Evolutionary conservation across 805 yeast species (phyloP).

Genomic region (Lipomyces sp.): DNA sequence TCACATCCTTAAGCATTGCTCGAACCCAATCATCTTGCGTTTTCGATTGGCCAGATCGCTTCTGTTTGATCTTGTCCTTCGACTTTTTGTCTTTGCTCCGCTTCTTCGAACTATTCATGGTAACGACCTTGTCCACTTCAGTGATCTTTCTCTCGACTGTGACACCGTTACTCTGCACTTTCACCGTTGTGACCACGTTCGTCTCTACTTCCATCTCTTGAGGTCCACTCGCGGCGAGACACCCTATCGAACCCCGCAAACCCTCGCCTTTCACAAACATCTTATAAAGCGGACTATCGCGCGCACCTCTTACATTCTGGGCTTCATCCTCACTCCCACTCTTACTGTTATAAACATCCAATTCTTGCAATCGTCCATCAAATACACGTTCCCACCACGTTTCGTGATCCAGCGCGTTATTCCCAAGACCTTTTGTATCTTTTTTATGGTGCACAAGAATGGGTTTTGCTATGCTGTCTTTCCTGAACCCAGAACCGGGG

Average conservation of each 20-base stretch:
- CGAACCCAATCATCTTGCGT: slow-evolving; percentile 23
- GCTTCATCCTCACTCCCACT: slow-evolving; percentile 47
- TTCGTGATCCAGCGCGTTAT: slow-evolving; percentile 70
- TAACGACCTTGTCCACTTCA: slow-evolving; percentile 24
- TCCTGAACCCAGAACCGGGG: slow-evolving; percentile 81
- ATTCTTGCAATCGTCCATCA: slow-evolving; percentile 84
- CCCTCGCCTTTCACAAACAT: slow-evolving; percentile 91
- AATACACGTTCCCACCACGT: slow-evolving; percentile 98
- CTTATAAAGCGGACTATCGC: slow-evolving; percentile 73
- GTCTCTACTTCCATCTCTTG: background rate
- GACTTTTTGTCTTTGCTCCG: slow-evolving; percentile 41
- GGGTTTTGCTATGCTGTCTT: slow-evolving; percentile 84
- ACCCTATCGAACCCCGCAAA: slow-evolving; percentile 65
- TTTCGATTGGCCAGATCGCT: slow-evolving; percentile 45
- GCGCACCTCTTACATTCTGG: slow-evolving; percentile 50
- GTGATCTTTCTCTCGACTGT: background rate
- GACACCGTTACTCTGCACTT: background rate
- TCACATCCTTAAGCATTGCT: slow-evolving; percentile 22
- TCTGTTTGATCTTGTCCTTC: slow-evolving; percentile 37
- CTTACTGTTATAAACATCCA: slow-evolving; percentile 57
- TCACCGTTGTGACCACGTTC: background rate
- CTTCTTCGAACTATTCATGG: slow-evolving; percentile 31
- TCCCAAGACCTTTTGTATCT: slow-evolving; percentile 90
- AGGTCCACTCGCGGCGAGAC: background rate
- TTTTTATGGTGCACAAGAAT: slow-evolving; percentile 87